Evolutionary conservation across 2,329 filamentous ascomycete genomes (phyloP), one percentile per base, ranked within the genome.

Genomic region (Colletotrichum gigasporum): DNA sequence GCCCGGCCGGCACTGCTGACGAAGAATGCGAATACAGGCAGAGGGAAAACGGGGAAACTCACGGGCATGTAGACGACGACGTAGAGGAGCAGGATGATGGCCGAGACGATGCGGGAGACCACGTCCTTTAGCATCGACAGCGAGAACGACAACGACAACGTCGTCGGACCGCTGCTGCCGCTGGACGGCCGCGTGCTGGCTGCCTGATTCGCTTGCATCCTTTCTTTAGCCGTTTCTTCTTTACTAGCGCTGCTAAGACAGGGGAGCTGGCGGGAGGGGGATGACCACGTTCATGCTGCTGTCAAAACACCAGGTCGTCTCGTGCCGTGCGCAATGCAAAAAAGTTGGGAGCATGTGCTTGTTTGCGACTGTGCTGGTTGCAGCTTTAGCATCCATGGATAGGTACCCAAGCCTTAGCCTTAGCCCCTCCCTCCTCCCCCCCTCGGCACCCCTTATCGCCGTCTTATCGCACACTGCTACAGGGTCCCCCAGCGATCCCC

Each of bases 261-360:
- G n/a, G 57, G 48, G 41, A 35, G 45, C n/a, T 16, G 37, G 35
- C 11, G 34, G 28, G 56, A 26, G 28, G 26, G 14, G 34, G 28
- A 34, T 41, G 42, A 54, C 34, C 54, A 51, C 22, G 54, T 64
- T 61, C 61, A 64, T 64, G 59, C 59, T 41, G 30, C 55, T 32
- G 55, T 60, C 61, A 54, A 61, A 64, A 61, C 61, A 41, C 56
- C 24, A 54, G 48, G 44, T n/a, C n/a, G n/a, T n/a, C n/a, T n/a
- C n/a, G n/a, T n/a, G n/a, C n/a, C 53, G 53, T 56, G 53, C 53
- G 53, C 51, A 44, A 34, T 39, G n/a, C n/a, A n/a, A n/a, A n/a
- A n/a, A n/a, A n/a, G n/a, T 22, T 44, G 6, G 37, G 22, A 16
- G 51, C 51, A 44, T 54, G 37, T 44, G 37, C 51, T 12, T 42